Evolutionary conservation across 148 eudicot genomes (phyloP).

Genomic region (Beta vulgaris): DNA sequence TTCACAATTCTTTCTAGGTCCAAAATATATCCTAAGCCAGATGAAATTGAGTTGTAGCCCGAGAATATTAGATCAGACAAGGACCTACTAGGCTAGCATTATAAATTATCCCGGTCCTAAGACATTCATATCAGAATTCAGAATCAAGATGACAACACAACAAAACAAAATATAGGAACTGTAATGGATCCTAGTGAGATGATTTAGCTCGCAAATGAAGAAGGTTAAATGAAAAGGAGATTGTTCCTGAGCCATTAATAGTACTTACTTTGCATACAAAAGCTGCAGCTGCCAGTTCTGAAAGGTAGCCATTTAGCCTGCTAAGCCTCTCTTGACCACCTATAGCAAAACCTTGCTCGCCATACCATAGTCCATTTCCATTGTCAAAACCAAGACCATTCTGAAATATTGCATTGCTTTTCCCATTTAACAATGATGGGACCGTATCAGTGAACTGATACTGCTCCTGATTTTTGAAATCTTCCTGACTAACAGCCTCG

Average conservation of each 20-base stretch:
- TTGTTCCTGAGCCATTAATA: background rate
- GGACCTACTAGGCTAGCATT: background rate
- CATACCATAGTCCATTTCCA: conserved; percentile 73
- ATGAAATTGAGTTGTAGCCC: background rate
- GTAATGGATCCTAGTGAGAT: background rate
- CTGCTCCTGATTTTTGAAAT: conserved; percentile 37
- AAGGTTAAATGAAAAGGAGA: background rate
- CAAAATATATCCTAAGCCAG: background rate
- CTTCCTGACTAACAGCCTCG: conserved; percentile 75
- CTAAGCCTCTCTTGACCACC: conserved; percentile 91
- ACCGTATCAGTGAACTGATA: conserved; percentile 38
- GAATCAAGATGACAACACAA: background rate
- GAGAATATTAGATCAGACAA: background rate
- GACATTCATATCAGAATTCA: background rate
- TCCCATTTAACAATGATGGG: conserved; percentile 40
- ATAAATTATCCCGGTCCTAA: no score
- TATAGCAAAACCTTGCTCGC: conserved; percentile 95
- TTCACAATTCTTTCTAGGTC: background rate
- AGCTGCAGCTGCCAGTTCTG: conserved; percentile 98
- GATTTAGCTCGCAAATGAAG: background rate
- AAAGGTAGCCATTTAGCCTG: conserved; percentile 73
- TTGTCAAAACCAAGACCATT: conserved; percentile 97
- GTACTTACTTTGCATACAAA: conserved; percentile 93
- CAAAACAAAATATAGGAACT: background rate
- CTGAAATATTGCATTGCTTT: conserved; percentile 59